A percentile compares a stretch with the other conserved stretches of the same genome.
These are phyloP conservation scores for Nemania abortiva DNA, from an alignment of 2,329 filamentous ascomycete species.

Conservation along the genomic window DNA sequence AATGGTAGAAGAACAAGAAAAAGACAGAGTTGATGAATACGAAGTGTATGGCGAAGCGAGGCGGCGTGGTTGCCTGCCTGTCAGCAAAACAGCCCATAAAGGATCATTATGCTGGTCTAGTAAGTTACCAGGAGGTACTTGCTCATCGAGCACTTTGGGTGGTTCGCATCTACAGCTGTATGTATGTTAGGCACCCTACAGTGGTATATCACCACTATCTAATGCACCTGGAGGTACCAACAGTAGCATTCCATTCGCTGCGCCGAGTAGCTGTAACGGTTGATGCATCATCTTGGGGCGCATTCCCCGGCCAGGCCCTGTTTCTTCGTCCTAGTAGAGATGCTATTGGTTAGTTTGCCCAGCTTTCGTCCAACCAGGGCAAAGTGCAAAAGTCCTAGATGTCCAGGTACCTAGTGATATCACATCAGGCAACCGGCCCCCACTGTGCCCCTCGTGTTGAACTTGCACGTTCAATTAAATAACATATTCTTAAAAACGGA, in stretches of 20 bases:
- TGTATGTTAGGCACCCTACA: no score
- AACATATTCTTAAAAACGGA: constrained; percentile 4
- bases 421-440: constrained; percentile 15
- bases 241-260: neutral
- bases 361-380: neutral
- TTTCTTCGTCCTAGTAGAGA: neutral
- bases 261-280: constrained; percentile 11
- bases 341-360: constrained; percentile 13
- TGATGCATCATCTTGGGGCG: constrained; percentile 11
- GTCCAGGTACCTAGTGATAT: neutral
- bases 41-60: neutral
- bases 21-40: neutral
- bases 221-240: neutral
- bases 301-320: neutral
- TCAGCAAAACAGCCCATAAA: constrained; percentile 22
- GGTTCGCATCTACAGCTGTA: no score
- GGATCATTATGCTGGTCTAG: constrained; percentile 17
- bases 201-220: no score
- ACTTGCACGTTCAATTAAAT: neutral
- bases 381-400: neutral
- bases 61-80: constrained; percentile 8
- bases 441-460: neutral
- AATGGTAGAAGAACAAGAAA: neutral
- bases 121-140: no score
- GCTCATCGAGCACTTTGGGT: no score